Evolutionary conservation across 805 yeast genomes (phyloP), one percentile per base, ranked within the genome.

Genomic region (Maudiozyma saulgeensis): DNA sequence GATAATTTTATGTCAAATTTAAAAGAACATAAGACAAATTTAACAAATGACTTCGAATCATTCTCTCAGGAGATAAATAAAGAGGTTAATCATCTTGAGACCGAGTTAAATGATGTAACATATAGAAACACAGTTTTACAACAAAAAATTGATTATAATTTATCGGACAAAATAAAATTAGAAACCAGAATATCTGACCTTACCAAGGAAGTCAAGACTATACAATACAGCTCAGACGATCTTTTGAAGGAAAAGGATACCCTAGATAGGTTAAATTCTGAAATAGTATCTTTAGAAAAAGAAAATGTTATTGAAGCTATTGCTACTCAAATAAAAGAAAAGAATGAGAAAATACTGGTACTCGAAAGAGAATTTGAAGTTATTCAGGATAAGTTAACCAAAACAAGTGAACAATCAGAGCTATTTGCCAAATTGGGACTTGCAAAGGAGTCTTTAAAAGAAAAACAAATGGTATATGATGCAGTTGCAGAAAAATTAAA

Each of bases 361-460:
- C 21, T 71, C 3, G 81, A 78, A 53, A 55, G 60, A 18, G 72
- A 74, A 21, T 58, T 81, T 11, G 93, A 87, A 9, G 71, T 70
- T 0, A 57, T 81, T 15, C 75, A 76, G 49, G 71, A 71, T 16
- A 74, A 78, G 19, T 69, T 86, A 13, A 59, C 77, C 4, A 65
- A 68, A 15, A 73, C 77, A 3, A 82, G 78, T 55, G 74, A 75
- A 56, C 83, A 79, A 57, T 70, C 84, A 0, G 89, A 81, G 45
- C 56, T 73, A 2, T 69, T 77, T 52, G 83, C 87, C 0, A 79
- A 77, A 53, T 57, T 80, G 3, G 69, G 74, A 0, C 57, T 81
- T 43, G 42, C 60, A 49, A 65, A 58, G 51, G 50, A 52, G 13
- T 50, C 58, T 1, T 23, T 58, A 6, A 51, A 56, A 15, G 54